Evolutionary conservation across 176 grass and related monocot genomes (phyloP).

Genomic region (Poa pratensis): DNA sequence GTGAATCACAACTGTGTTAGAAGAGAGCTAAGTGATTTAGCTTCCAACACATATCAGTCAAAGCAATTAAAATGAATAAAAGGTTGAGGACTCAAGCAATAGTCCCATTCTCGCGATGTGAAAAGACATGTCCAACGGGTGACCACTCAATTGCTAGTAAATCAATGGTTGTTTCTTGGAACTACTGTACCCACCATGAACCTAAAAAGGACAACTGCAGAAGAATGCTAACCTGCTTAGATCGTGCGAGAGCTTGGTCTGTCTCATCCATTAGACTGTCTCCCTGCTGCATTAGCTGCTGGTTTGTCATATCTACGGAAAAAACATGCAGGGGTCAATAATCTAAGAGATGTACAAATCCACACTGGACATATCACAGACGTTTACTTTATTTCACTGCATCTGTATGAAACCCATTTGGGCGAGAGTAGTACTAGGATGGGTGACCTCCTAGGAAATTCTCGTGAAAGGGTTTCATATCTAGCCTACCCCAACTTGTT

Average conservation of each 20-base stretch:
- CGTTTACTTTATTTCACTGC: conserved; percentile 29
- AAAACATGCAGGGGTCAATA: neutral
- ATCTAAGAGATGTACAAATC: conserved; percentile 25
- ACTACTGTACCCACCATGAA: conserved; percentile 1
- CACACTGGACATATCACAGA: neutral
- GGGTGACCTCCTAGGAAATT: too few relatives aligned
- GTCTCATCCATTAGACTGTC: conserved; percentile 88
- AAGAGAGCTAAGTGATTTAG: too few relatives aligned
- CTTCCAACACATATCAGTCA: too few relatives aligned
- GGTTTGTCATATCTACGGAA: conserved; percentile 89
- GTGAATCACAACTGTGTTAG: too few relatives aligned
- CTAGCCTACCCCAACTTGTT: too few relatives aligned
- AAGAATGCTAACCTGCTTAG: conserved; percentile 56
- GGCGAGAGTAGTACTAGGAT: too few relatives aligned
- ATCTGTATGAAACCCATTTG: too few relatives aligned
- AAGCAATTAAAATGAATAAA: neutral
- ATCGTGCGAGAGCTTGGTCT: conserved; percentile 89
- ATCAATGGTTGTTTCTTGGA: conserved; percentile 30
- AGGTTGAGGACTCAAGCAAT: neutral
- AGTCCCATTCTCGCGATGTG: neutral
- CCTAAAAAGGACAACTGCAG: neutral
- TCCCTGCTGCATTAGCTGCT: conserved; percentile 80
- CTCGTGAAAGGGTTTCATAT: too few relatives aligned
- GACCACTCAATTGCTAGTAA: neutral
- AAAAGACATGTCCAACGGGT: neutral